These are phyloP conservation scores for Pogostemon cablin DNA, from an alignment of 257 asterid species.

Conservation along the genomic window DNA sequence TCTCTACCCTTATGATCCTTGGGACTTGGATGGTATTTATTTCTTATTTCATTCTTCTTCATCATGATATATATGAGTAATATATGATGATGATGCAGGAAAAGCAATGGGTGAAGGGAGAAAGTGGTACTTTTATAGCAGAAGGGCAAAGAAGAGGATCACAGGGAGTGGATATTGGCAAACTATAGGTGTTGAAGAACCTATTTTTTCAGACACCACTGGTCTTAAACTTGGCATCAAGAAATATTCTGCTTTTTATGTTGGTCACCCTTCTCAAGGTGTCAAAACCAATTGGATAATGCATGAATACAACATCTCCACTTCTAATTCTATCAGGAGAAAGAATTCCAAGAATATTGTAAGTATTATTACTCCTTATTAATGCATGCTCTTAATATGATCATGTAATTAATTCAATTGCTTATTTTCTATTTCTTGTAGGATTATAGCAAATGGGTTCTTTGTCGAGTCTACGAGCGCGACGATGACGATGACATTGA, in stretches of 20 bases:
- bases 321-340: conserved; percentile 48
- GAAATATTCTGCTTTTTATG: conserved; percentile 55
- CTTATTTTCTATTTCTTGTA: conserved; percentile 24
- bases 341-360: conserved; percentile 54
- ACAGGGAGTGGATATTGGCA: conserved; percentile 83
- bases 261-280: conserved; percentile 61
- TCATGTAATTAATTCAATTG: background rate
- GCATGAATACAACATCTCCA: conserved; percentile 70
- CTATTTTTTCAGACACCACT: conserved; percentile 47
- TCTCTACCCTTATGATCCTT: conserved; percentile 85
- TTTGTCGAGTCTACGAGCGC: conserved; percentile 74
- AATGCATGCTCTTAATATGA: too few species aligned
- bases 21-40: conserved; percentile 77
- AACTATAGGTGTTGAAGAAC: conserved; percentile 69
- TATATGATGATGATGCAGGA: conserved; percentile 42
- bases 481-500: conserved; percentile 45
- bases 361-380: conserved; percentile 28
- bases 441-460: conserved; percentile 85
- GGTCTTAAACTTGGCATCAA: conserved; percentile 62
- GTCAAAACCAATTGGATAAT: conserved; percentile 75
- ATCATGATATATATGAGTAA: background rate
- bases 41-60: background rate
- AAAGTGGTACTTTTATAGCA: conserved; percentile 85
- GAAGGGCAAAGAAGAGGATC: conserved; percentile 64
- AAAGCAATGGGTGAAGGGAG: conserved; percentile 89